Evolutionary conservation across 257 asterid genomes (phyloP).

Genomic region (Mentha longifolia): DNA sequence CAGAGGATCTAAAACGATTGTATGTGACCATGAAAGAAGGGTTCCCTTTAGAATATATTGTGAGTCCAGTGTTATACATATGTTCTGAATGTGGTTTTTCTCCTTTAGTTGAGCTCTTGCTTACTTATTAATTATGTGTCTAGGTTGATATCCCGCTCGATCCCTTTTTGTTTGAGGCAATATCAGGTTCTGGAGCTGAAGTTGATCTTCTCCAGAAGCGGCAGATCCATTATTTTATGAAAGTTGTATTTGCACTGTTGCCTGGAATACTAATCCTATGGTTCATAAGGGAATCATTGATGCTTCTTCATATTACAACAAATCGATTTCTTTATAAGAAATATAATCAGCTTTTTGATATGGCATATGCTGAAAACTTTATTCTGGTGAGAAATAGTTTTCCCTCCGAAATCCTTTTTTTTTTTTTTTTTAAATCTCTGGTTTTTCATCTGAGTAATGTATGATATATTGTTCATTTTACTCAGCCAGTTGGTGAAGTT

Average conservation of each 20-base stretch:
- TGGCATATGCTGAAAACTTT: constrained; percentile 94
- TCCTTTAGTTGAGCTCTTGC: constrained; percentile 30
- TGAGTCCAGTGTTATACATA: constrained; percentile 53
- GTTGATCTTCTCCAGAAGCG: constrained; percentile 91
- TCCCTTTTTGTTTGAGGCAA: constrained; percentile 93
- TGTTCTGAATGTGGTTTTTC: constrained; percentile 22
- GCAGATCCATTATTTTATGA: constrained; percentile 85
- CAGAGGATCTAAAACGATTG: constrained; percentile 94
- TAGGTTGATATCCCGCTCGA: constrained; percentile 99
- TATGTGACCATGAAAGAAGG: constrained; percentile 98
- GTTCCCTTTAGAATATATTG: constrained; percentile 88
- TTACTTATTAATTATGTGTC: constrained; percentile 35
- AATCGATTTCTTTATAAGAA: constrained; percentile 77
- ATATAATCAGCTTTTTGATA: constrained; percentile 84
- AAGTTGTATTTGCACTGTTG: constrained; percentile 75
- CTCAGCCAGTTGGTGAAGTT: constrained; percentile 91
- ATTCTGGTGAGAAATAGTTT: constrained; percentile 63
- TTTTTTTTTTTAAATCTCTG: constrained; percentile 13
- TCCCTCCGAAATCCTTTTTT: background rate
- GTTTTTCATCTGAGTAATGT: constrained; percentile 25
- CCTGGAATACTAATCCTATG: constrained; percentile 89
- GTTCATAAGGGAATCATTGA: constrained; percentile 86
- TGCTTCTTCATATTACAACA: constrained; percentile 81
- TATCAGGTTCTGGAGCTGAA: constrained; percentile 89
- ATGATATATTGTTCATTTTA: constrained; percentile 42